phyloP scores from a whole-genome alignment of 805 yeast genomes.

The Dipodascopsis tothii region DNA sequence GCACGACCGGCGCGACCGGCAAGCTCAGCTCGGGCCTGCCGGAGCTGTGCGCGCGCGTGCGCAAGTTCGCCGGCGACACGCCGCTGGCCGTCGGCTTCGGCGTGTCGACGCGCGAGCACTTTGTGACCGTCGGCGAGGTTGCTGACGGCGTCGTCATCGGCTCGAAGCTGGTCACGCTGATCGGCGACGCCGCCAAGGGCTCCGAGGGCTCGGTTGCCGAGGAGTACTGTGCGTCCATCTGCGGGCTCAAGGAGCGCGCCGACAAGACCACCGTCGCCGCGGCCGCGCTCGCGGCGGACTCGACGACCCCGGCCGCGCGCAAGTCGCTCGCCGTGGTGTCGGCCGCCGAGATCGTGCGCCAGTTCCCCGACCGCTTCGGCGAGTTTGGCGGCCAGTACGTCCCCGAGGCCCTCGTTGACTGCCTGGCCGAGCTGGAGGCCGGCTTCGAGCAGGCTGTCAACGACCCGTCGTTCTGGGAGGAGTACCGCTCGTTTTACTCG shows the following conservation, averaged over 20 bases:
- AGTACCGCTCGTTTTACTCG: conserved; percentile 71
- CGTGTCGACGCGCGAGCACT: conserved; percentile 89
- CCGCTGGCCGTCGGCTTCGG: conserved; percentile 97
- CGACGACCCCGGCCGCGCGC: conserved; percentile 27
- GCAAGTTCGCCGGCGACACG: conserved; percentile 63
- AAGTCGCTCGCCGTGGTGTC: conserved; percentile 11
- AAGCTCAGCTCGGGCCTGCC: conserved; percentile 56
- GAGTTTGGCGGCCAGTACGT: conserved; percentile 98
- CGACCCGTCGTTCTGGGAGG: conserved; percentile 90
- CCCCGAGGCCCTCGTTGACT: conserved; percentile 90
- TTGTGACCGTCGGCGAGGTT: conserved; percentile 61
- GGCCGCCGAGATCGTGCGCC: conserved; percentile 6
- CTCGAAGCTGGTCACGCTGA: conserved; percentile 64
- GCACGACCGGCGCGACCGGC: conserved; percentile 85
- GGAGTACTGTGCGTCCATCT: conserved; percentile 40
- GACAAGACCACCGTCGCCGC: conserved; percentile 24
- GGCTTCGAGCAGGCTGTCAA: conserved; percentile 84
- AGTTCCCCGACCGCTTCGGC: conserved; percentile 67
- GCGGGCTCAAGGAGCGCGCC: conserved; percentile 6
- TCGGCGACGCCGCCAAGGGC: conserved; percentile 58
- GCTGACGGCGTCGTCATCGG: conserved; percentile 98
- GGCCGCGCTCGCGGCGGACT: conserved; percentile 29
- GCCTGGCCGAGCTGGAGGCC: conserved; percentile 78
- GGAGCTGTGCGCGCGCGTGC: conserved; percentile 64
- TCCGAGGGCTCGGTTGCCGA: conserved; percentile 55